These are phyloP conservation scores for Trametes elegans DNA, from an alignment of 768 basidiomycete species.

Conservation along the genomic window DNA sequence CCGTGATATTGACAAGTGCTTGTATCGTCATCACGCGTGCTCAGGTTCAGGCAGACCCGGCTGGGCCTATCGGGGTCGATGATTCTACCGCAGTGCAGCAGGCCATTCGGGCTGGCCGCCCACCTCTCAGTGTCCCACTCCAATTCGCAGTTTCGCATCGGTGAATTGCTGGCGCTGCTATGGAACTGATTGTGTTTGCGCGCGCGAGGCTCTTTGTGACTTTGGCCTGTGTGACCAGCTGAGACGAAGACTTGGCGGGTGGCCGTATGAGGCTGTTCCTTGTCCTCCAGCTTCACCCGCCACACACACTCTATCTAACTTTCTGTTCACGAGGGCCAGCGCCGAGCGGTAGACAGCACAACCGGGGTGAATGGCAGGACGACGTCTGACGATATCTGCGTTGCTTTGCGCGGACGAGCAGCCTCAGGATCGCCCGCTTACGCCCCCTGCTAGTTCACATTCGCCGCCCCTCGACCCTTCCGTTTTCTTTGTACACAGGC, in stretches of 20 bases:
- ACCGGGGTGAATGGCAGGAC: slow-evolving; percentile 50
- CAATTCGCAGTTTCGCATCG: neutral
- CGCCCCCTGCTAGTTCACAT: slow-evolving; percentile 6
- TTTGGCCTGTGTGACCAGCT: neutral
- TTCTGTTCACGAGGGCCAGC: neutral
- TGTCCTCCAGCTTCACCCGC: neutral
- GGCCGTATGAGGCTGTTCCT: neutral
- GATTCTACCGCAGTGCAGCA: no score
- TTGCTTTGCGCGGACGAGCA: slow-evolving; percentile 59
- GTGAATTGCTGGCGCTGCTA: no score
- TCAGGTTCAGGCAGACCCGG: no score
- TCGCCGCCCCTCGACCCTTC: neutral
- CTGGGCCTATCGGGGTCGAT: no score
- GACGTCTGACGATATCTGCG: slow-evolving; percentile 74
- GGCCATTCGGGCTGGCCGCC: neutral
- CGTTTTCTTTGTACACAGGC: neutral
- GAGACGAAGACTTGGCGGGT: neutral
- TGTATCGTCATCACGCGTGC: no score
- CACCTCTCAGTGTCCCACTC: no score
- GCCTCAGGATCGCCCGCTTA: slow-evolving; percentile 3
- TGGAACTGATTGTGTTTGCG: neutral
- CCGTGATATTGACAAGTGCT: no score
- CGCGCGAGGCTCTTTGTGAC: slow-evolving; percentile 9
- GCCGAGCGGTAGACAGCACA: no score
- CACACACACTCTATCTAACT: neutral